Percentiles rank a stretch among this genome's conserved stretches.
Evolutionary conservation across 75 land plant genomes (phyloP).

Genomic region (Chamaecyparis obtusa): DNA sequence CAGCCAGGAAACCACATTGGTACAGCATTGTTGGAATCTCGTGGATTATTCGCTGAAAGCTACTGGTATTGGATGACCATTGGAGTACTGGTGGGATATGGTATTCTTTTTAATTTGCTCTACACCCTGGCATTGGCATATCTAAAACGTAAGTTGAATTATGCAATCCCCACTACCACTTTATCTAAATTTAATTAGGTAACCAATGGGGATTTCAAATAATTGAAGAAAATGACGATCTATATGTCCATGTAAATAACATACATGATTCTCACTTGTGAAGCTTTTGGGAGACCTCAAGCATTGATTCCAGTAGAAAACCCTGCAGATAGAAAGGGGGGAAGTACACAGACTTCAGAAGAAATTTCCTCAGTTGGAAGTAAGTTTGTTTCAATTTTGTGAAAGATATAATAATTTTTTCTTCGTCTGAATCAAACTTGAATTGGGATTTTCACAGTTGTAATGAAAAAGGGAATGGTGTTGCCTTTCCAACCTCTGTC

Average conservation of each 20-base stretch:
- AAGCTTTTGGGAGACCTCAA: constrained; percentile 41
- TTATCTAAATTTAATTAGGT: neutral
- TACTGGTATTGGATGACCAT: constrained; percentile 41
- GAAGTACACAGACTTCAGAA: neutral
- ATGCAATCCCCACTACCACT: no score
- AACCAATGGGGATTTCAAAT: neutral
- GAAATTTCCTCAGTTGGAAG: neutral
- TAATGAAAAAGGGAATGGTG: constrained; percentile 26
- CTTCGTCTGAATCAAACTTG: neutral
- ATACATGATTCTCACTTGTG: neutral
- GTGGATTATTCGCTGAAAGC: constrained; percentile 18
- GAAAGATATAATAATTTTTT: neutral
- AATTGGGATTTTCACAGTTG: neutral
- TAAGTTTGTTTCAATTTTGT: neutral
- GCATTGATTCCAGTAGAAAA: constrained; percentile 32
- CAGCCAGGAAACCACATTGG: constrained; percentile 22
- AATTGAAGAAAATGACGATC: neutral
- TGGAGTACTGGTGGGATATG: constrained; percentile 33
- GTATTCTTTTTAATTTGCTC: constrained; percentile 26
- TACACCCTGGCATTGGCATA: constrained; percentile 32
- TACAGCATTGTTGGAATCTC: constrained; percentile 14
- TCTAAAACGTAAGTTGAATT: constrained; percentile 27
- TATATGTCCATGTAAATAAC: neutral
- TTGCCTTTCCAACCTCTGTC: constrained; percentile 36
- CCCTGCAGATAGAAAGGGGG: constrained; percentile 17